Conservation (phyloP, 352 stramenopile genomes). For the Aphanomyces euteiches region DNA sequence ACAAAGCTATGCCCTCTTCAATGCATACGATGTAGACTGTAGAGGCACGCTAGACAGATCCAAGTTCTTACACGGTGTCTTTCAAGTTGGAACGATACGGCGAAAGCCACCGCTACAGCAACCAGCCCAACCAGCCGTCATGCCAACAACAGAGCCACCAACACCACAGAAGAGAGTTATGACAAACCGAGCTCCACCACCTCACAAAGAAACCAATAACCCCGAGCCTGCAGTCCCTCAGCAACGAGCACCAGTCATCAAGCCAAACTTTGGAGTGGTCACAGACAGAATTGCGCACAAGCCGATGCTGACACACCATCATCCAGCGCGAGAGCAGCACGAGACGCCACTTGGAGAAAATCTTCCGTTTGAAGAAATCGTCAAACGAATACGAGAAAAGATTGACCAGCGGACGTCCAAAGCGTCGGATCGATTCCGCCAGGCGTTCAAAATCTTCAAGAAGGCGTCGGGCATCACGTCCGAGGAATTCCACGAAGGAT, state of each 20-base stretch:
- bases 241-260: neutral
- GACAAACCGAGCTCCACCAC: neutral
- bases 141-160: too few species aligned
- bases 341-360: constrained; percentile 41
- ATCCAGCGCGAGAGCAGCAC: constrained; percentile 28
- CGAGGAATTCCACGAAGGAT: constrained; percentile 49
- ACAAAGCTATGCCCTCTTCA: constrained; percentile 56
- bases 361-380: constrained; percentile 56
- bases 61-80: constrained; percentile 49
- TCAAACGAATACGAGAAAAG: constrained; percentile 52
- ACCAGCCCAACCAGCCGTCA: neutral
- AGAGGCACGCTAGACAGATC: constrained; percentile 60
- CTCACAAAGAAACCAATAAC: constrained; percentile 4
- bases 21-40: constrained; percentile 58
- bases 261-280: neutral
- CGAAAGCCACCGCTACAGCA: neutral
- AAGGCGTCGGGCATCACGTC: constrained; percentile 59
- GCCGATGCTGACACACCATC: constrained; percentile 24
- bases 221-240: neutral
- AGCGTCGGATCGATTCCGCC: constrained; percentile 66
- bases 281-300: constrained; percentile 27
- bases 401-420: constrained; percentile 65
- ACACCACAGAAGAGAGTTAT: neutral
- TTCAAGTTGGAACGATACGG: neutral
- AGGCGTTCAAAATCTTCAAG: constrained; percentile 66